Conservation (phyloP, 2,329 filamentous ascomycete species). For the Hypoxylon sp. region DNA sequence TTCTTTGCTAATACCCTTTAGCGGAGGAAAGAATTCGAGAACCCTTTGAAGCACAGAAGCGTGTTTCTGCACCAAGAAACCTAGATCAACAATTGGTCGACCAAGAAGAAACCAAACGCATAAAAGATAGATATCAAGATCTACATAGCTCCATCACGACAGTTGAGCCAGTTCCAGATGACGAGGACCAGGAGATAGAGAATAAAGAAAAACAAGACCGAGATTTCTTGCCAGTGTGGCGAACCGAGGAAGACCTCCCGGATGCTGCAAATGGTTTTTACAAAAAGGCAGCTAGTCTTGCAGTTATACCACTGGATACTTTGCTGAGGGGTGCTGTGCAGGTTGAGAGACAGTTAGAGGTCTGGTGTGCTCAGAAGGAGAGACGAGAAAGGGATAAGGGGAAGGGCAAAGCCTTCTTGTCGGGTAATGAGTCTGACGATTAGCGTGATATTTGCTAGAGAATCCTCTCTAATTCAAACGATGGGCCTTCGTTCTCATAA, state of each 20-base stretch:
- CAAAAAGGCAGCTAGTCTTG: constrained; percentile 51
- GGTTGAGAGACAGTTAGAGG: constrained; percentile 49
- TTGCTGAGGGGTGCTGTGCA: constrained; percentile 49
- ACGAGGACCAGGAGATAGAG: constrained; percentile 26
- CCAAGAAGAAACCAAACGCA: constrained; percentile 13
- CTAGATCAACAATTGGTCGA: constrained; percentile 2
- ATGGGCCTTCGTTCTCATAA: too few species aligned
- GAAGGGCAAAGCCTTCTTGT: constrained; percentile 32
- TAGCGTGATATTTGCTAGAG: not conserved
- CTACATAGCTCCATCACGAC: constrained; percentile 33
- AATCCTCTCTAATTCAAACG: not conserved
- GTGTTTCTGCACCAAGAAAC: constrained; percentile 7
- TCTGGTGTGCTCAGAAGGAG: constrained; percentile 46
- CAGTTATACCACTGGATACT: constrained; percentile 48
- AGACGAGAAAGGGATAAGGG: constrained; percentile 40
- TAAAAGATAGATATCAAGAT: constrained; percentile 34
- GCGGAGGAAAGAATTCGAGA: constrained; percentile 40
- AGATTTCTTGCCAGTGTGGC: constrained; percentile 47
- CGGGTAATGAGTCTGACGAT: constrained; percentile 18
- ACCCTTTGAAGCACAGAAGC: constrained; percentile 37
- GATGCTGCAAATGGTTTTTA: constrained; percentile 54
- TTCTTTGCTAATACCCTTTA: constrained; percentile 24
- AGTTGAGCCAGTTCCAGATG: constrained; percentile 22
- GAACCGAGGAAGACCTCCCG: constrained; percentile 53
- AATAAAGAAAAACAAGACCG: constrained; percentile 41